Base-by-base conservation (phyloP, 2,329 filamentous ascomycete genomes). In the Scortechinia acanthostroma region DNA sequence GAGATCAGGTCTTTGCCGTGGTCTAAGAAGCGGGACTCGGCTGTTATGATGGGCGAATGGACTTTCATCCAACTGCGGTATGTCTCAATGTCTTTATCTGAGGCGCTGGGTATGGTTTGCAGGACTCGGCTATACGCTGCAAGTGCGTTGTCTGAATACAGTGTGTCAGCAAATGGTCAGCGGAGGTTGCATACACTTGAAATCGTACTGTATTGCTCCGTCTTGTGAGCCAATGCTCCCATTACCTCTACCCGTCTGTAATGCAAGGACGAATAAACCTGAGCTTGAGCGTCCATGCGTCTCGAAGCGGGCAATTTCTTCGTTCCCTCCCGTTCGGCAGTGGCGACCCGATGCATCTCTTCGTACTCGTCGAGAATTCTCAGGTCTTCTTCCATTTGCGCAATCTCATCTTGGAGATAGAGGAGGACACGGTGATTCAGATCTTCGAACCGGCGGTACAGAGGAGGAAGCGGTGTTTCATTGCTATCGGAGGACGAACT, bases 381-480 rank as follows among this genome's bases (percentile, higher is more conserved):
- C 2, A 85, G 67, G 42, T 83, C 75, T 51, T 79, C 74, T 57
- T 84, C 80, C 51, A 83, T 65, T 48, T 83, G 76, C 3, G 70
- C 63, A 23, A 83, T 75, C 52, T 84, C 80, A 56, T 83, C 79
- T 58, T 85, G 80, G 14, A 84, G 63, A 48, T 83, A 74, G 1
- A 83, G 67, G 10, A 85, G 65, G 22, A 84, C 69, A 17, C 80
- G 76, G 52, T 83, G 79, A 50, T 83, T 82, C 17, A 83, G 59
- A 40, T 71, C 68, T 51, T 76, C 72, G 54, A 85, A 85, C 51
- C 74, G 77, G 46, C 80, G 74, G 56, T 83, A 84, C 44, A 83
- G 64, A 3, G 77, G 77, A 10, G 35, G 35, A 19, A 40, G 17
- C 17, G 6, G 10, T 6, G 6, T 6, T 19, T 40, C 6, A 6